These are phyloP conservation scores for Colletotrichum tamarilloi DNA, from an alignment of 2,329 filamentous ascomycete genomes.

Conservation along the genomic window DNA sequence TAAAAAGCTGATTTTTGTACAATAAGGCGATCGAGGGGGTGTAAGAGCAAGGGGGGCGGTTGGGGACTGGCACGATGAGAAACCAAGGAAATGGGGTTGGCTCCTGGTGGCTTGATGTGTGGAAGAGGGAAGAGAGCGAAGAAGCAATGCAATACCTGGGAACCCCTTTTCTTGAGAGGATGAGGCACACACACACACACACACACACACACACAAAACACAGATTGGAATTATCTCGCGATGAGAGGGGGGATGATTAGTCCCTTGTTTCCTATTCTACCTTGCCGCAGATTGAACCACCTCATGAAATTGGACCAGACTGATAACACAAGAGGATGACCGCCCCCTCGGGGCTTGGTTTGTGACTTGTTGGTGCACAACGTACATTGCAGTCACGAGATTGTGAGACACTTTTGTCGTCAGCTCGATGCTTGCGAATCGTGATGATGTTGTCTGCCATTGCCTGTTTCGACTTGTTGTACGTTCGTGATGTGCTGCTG, in stretches of 20 bases:
- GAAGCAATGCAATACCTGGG: conserved; percentile 1
- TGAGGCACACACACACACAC: conserved; percentile 10
- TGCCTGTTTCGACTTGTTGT: not conserved
- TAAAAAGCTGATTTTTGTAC: conserved; percentile 37
- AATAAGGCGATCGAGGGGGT: conserved; percentile 25
- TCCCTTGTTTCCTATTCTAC: not conserved
- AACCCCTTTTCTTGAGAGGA: conserved; percentile 10
- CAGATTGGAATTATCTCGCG: conserved; percentile 33
- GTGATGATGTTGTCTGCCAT: not conserved
- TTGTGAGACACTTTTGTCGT: not conserved
- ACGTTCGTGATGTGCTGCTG: not conserved
- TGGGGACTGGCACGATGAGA: not conserved
- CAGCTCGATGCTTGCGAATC: not conserved
- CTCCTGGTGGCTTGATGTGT: conserved; percentile 11
- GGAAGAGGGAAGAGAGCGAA: not conserved
- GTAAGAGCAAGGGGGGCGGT: not conserved
- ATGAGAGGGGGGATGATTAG: conserved; percentile 13
- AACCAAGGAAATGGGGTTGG: not conserved
- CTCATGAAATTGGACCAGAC: conserved; percentile 6
- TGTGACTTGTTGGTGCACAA: not conserved
- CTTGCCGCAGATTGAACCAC: not conserved
- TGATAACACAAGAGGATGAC: not conserved
- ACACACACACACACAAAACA: conserved; percentile 4
- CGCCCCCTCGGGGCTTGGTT: not conserved
- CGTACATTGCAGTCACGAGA: not conserved